Percentiles rank a stretch among this genome's conserved stretches.
These are phyloP conservation scores for Talaromyces thailandensis DNA, from an alignment of 495 filamentous ascomycete genomes.

Conservation along the genomic window DNA sequence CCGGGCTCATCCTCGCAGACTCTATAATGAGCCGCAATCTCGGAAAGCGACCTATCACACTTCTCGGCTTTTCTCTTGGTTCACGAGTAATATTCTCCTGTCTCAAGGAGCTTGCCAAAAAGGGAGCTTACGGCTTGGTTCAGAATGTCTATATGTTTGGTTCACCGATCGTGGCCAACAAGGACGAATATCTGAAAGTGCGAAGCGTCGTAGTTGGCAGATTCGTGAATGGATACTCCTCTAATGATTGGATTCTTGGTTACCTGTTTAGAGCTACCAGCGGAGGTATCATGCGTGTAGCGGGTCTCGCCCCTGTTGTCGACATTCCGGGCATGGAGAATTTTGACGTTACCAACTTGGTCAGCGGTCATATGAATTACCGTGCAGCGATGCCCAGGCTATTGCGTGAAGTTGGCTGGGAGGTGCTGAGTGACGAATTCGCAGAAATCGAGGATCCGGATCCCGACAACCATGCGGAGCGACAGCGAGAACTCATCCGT, in stretches of 20 bases:
- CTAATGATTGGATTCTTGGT: slow-evolving; percentile 95
- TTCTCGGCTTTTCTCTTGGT: slow-evolving; percentile 95
- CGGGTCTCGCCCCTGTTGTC: slow-evolving; percentile 77
- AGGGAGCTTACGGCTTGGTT: slow-evolving; percentile 82
- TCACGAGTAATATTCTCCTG: slow-evolving; percentile 89
- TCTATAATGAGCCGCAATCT: slow-evolving; percentile 88
- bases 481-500: slow-evolving; percentile 87
- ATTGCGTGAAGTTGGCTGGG: slow-evolving; percentile 77
- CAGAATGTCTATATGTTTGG: slow-evolving; percentile 97
- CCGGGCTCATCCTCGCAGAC: slow-evolving; percentile 92
- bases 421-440: slow-evolving; percentile 88
- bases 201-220: slow-evolving; percentile 76
- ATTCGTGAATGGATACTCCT: slow-evolving; percentile 91
- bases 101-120: slow-evolving; percentile 74
- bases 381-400: slow-evolving; percentile 83
- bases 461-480: slow-evolving; percentile 79
- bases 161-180: slow-evolving; percentile 82
- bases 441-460: slow-evolving; percentile 96
- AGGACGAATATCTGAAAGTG: slow-evolving; percentile 79
- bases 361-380: slow-evolving; percentile 96
- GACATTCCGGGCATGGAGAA: slow-evolving; percentile 79
- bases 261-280: slow-evolving; percentile 94
- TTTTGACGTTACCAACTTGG: slow-evolving; percentile 74
- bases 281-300: slow-evolving; percentile 84
- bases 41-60: slow-evolving; percentile 80